These are phyloP conservation scores for Margaritispora aquatica DNA, from an alignment of 495 filamentous ascomycete species.

Conservation along the genomic window DNA sequence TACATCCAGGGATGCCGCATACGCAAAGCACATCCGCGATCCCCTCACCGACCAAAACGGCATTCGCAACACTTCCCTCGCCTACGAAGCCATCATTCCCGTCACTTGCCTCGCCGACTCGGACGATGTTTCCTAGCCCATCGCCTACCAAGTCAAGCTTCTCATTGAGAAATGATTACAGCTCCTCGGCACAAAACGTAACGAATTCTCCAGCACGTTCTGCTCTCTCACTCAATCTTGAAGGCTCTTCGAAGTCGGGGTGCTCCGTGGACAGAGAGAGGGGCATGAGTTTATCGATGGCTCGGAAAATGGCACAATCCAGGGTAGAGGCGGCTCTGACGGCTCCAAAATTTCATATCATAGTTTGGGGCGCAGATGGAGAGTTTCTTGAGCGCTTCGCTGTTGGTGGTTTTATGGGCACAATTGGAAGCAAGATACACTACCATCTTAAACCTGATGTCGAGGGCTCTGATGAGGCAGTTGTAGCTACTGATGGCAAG, in stretches of 20 bases:
- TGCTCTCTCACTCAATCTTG: constrained; percentile 35
- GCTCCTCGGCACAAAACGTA: constrained; percentile 1
- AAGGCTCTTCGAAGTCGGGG: constrained; percentile 12
- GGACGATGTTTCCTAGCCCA: constrained; percentile 6
- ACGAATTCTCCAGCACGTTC: constrained; percentile 40
- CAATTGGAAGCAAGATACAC: constrained; percentile 44
- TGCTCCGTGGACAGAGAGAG: constrained; percentile 21
- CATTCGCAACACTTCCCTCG: background rate
- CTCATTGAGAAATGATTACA: constrained; percentile 8
- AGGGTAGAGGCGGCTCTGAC: constrained; percentile 47
- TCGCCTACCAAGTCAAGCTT: constrained; percentile 17
- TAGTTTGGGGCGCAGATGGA: constrained; percentile 39
- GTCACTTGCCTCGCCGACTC: background rate
- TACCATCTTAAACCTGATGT: constrained; percentile 54
- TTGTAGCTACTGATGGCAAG: constrained; percentile 39
- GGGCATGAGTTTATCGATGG: constrained; percentile 39
- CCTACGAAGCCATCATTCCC: background rate
- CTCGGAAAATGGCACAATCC: constrained; percentile 49
- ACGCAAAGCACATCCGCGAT: constrained; percentile 8
- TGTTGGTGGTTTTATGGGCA: constrained; percentile 53
- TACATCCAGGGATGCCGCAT: constrained; percentile 15
- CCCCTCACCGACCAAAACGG: constrained; percentile 11
- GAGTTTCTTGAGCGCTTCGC: constrained; percentile 37
- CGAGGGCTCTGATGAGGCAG: constrained; percentile 48
- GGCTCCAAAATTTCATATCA: constrained; percentile 47